Base-by-base conservation (phyloP, 805 yeast genomes). In the Metschnikowia drakensbergensis region DNA sequence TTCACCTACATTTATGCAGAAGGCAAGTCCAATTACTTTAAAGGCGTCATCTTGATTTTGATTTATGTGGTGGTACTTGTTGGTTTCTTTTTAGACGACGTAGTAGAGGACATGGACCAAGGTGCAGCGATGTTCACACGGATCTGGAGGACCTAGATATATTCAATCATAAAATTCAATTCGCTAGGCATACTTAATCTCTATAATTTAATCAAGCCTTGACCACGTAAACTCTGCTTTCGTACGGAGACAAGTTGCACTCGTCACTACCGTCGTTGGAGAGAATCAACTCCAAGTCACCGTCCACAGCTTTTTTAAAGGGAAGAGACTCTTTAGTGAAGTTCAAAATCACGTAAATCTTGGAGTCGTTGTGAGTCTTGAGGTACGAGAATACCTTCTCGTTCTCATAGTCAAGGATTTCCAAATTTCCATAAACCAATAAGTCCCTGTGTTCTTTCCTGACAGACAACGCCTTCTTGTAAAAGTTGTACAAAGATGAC, bases 1-100 rank as follows among this genome's bases (percentile, higher is more conserved):
- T 92, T 89, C 73, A 87, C 96, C 1, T 92, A 94, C 66, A 81
- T 94, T 48, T 94, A 94, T 65, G 96, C 97, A 0, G 99, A 94
- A 63, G 99, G 99, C 2, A 90, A 91, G 62, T 86, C 96, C 29
- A 94, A 94, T 64, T 94, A 94, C 65, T 92, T 94, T 77, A 94
- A 94, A 66, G 98, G 99, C 1, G 84, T 91, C 11, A 88, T 94
- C 55, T 71, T 92, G 62, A 81, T 92, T 9, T 76, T 94, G 54
- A 76, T 88, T 30, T 92, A 92, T 62, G 60, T 82, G 33, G 88
- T 88, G 31, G 82, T 88, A 7, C 70, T 88, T 47, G 71, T 81
- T 43, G 99, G 98, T 0, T 91, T 92, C 66, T 90, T 81, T 72
- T 82, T 86, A 56, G 80, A 72, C 51, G 75, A 70, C 53, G 59